These are phyloP conservation scores for Tubosaeta sp. DNA, from an alignment of 768 basidiomycete species.

Conservation along the genomic window DNA sequence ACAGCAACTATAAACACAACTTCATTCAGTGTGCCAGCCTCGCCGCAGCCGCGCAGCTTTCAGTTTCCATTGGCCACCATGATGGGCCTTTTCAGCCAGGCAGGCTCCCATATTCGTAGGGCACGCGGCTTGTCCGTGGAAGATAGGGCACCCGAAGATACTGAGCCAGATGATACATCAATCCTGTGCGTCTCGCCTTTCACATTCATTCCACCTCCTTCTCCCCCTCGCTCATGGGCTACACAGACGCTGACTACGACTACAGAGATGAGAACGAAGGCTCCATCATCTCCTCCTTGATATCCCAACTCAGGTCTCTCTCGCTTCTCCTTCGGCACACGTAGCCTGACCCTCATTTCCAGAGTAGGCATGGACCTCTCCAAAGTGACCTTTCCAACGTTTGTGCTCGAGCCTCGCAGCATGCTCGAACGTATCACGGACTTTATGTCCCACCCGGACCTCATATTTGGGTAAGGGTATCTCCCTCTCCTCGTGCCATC, in stretches of 20 bases:
- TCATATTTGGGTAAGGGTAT: conserved; percentile 81
- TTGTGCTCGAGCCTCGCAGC: conserved; percentile 94
- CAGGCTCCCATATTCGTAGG: conserved; percentile 58
- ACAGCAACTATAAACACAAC: neutral
- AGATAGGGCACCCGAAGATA: conserved; percentile 74
- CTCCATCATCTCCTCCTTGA: conserved; percentile 80
- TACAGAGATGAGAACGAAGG: conserved; percentile 89
- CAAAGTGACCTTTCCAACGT: conserved; percentile 90
- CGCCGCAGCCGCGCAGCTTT: conserved; percentile 22
- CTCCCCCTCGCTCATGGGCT: conserved; percentile 24
- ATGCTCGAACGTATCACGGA: conserved; percentile 99
- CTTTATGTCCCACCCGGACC: conserved; percentile 98
- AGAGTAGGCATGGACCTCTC: conserved; percentile 97
- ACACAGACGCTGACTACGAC: conserved; percentile 32
- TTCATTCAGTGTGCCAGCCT: conserved; percentile 14
- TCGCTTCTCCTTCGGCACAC: neutral
- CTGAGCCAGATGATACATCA: conserved; percentile 85
- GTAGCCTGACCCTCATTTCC: conserved; percentile 5
- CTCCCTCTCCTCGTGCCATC: conserved; percentile 11
- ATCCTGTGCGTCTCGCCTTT: conserved; percentile 60
- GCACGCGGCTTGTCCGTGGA: conserved; percentile 65
- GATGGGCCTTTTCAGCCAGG: conserved; percentile 78
- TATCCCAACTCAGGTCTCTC: conserved; percentile 79
- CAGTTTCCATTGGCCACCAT: conserved; percentile 36
- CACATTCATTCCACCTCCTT: neutral